Evolutionary conservation across 176 grass and related monocot species (phyloP).

Genomic region (Oropetium thomaeum): DNA sequence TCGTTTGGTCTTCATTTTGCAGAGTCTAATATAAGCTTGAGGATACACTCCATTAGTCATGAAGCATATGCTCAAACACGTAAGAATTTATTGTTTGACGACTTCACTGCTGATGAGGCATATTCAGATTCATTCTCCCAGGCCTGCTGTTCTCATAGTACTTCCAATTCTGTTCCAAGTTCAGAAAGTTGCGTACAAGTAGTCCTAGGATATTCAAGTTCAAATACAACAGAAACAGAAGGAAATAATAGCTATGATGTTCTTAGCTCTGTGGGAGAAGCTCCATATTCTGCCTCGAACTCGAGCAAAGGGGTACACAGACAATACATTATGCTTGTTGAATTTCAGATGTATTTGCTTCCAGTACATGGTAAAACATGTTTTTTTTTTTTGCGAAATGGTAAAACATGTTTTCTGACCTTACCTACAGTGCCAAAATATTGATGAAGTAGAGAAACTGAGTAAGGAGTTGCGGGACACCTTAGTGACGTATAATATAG

Average conservation of each 20-base stretch:
- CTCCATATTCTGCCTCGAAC: conserved; percentile 23
- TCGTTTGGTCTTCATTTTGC: conserved; percentile 19
- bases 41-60: conserved; percentile 57
- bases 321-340: background rate
- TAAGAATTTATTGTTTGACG: conserved; percentile 39
- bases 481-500: conserved; percentile 59
- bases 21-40: conserved; percentile 30
- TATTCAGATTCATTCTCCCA: conserved; percentile 29
- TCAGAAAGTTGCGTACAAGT: conserved; percentile 34
- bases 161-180: conserved; percentile 37
- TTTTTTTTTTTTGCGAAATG: too few species aligned
- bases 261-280: conserved; percentile 30
- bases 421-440: conserved; percentile 45
- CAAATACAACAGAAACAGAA: conserved; percentile 24
- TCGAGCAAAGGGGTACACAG: conserved; percentile 40
- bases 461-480: conserved; percentile 58
- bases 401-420: conserved; percentile 22
- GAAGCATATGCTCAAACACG: conserved; percentile 44
- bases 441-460: conserved; percentile 65
- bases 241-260: conserved; percentile 19
- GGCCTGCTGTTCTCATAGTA: background rate
- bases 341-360: conserved; percentile 1
- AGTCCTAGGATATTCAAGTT: conserved; percentile 15
- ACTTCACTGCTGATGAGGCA: conserved; percentile 15
- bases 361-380: conserved; percentile 1